Base-by-base conservation (phyloP, 352 stramenopile species). In the Pythium grandisporangium region DNA sequence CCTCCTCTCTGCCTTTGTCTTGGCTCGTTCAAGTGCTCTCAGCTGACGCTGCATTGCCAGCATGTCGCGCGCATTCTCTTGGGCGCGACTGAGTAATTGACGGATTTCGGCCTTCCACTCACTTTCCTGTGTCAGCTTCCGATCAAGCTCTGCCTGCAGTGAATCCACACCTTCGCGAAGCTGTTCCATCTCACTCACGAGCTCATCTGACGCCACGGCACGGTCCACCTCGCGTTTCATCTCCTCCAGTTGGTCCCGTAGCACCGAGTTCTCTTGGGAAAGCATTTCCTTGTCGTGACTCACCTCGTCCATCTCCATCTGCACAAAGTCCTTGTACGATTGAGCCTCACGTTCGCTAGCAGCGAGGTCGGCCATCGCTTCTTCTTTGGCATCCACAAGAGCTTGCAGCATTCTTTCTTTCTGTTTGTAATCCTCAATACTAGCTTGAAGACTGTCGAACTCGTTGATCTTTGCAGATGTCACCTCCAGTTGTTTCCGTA, bases 341-440 rank as follows among this genome's bases (percentile, higher is more conserved):
- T 35, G 13, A 14, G 45, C 44, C 45, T 72, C 55, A 2, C 33
- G 48, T 24, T 57, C 56, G 13, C 42, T 37, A 13, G 46, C 42
- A 2, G 65, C 55, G 6, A 67, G 42, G 32, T 84, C 61, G 21
- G 60, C 42, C 11, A 46, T 51, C n/a, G 73, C 32, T 19, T 53
- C 36, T 7, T 76, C 48, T 22, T 42, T 63, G 48, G 70, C 53
- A 3, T 48, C 41, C 12, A 66, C 45, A 3, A 66, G 41, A 12
- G 57, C 49, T 22, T 76, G 42, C 30, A 66, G 65, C 39, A 68
- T 64, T n/a, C 51, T 42, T 25, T 52, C 52, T 1, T 58, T 46
- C 45, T 43, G 33, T 42, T n/a, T n/a, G n/a, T n/a, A n/a, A n/a
- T n/a, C n/a, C n/a, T n/a, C n/a, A n/a, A n/a, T n/a, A n/a, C n/a